A percentile compares a stretch with the other conserved stretches of the same genome.
Conservation (phyloP, 2,329 filamentous ascomycete species). For the Aspergillus brunneoviolaceus region DNA sequence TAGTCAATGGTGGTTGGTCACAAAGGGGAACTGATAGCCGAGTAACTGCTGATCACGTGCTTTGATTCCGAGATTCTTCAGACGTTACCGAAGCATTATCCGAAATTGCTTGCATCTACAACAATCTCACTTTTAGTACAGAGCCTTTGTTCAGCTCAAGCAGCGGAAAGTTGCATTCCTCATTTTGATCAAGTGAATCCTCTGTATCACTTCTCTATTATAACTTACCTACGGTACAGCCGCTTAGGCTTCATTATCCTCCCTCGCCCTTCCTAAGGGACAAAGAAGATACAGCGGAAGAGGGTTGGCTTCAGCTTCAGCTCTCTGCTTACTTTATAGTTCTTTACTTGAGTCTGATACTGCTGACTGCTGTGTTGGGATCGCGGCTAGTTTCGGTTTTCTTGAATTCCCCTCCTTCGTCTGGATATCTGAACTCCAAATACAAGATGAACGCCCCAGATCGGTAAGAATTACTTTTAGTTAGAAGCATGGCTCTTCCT, state of each 20-base stretch:
- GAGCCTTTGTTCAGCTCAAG: neutral
- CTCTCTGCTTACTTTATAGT: neutral
- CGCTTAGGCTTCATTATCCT: neutral
- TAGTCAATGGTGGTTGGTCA: no score
- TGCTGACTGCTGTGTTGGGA: no score
- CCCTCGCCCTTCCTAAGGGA: neutral
- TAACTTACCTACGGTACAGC: neutral
- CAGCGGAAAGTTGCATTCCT: neutral
- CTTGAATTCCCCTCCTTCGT: neutral
- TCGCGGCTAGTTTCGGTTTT: conserved; percentile 3
- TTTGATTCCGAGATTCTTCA: neutral
- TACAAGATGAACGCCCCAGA: conserved; percentile 50
- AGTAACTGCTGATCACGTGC: neutral
- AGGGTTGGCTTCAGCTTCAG: neutral
- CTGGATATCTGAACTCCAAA: conserved; percentile 1
- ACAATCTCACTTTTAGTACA: neutral
- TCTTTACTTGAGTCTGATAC: neutral
- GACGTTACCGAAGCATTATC: neutral
- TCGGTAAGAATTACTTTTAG: conserved; percentile 36
- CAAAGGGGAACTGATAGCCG: neutral
- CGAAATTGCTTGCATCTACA: neutral
- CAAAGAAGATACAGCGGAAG: neutral
- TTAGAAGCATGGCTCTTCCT: neutral
- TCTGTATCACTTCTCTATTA: neutral
- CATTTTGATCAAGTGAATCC: neutral